phyloP scores from a whole-genome alignment of 352 stramenopile species.

The Globisporangium emineosum region DNA sequence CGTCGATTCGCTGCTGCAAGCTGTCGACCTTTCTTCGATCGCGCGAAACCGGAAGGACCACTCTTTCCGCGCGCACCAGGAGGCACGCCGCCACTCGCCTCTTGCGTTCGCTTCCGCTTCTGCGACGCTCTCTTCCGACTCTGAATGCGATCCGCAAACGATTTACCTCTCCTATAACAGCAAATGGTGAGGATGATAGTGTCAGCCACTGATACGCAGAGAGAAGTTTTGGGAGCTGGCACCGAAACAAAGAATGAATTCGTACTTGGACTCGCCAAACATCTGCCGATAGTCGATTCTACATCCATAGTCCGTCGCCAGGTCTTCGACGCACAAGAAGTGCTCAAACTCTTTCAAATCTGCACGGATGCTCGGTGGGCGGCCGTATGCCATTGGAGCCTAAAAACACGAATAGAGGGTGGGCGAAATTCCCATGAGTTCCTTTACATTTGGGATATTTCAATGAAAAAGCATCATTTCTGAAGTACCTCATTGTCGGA shows the following conservation, averaged over 20 bases:
- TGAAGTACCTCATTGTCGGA: conserved; percentile 56
- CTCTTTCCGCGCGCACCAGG: conserved; percentile 21
- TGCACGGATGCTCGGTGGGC: conserved; percentile 23
- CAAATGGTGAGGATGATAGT: background rate
- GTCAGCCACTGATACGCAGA: background rate
- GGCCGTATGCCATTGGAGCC: conserved; percentile 17
- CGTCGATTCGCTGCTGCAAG: conserved; percentile 2
- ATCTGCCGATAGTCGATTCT: conserved; percentile 67
- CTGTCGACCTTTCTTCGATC: background rate
- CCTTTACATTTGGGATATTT: background rate
- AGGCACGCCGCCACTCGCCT: conserved; percentile 4
- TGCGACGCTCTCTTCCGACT: conserved; percentile 37
- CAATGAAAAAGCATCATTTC: background rate
- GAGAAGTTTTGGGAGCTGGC: background rate
- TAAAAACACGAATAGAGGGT: background rate
- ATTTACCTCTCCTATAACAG: conserved; percentile 31
- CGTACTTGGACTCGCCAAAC: conserved; percentile 64
- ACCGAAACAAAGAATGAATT: background rate
- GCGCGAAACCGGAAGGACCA: background rate
- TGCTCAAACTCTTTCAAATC: conserved; percentile 62
- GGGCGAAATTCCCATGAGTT: background rate
- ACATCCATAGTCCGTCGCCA: conserved; percentile 46
- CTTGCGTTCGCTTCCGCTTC: conserved; percentile 18
- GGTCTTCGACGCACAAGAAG: conserved; percentile 65
- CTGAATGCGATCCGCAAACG: conserved; percentile 56